phyloP scores from a whole-genome alignment of 208 protist genomes.

The Novymonas esmeraldas region DNA sequence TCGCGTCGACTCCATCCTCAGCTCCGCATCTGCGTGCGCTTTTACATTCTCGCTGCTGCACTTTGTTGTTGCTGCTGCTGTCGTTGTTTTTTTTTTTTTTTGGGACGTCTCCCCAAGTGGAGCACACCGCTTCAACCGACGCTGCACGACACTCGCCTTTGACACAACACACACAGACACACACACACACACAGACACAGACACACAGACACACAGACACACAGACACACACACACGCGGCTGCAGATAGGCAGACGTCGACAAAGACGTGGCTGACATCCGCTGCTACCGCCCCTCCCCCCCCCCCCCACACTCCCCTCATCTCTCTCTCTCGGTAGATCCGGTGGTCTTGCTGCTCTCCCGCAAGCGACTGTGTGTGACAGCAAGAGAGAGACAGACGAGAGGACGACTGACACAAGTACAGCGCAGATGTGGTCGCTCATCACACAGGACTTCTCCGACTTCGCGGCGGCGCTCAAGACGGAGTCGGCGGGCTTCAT shows the following conservation, averaged over 20 bases:
- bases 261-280: neutral
- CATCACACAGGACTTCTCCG: slow-evolving; percentile 55
- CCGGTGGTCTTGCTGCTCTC: no score
- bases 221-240: neutral
- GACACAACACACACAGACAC: neutral
- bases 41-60: no score
- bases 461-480: slow-evolving; percentile 63
- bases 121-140: no score
- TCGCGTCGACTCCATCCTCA: no score
- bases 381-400: neutral
- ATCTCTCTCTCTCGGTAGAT: no score
- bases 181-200: neutral
- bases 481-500: slow-evolving; percentile 64
- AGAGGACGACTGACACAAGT: neutral
- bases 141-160: no score
- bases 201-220: slow-evolving; percentile 5
- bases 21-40: no score
- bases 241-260: no score
- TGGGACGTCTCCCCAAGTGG: neutral
- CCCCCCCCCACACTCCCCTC: neutral
- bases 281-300: neutral
- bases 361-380: no score
- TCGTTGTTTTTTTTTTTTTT: neutral
- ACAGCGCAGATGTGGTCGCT: slow-evolving; percentile 54
- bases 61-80: no score